Evolutionary conservation across 2,329 filamentous ascomycete species (phyloP), one percentile per base, ranked within the genome.

Genomic region (Albophoma yamanashiensis): DNA sequence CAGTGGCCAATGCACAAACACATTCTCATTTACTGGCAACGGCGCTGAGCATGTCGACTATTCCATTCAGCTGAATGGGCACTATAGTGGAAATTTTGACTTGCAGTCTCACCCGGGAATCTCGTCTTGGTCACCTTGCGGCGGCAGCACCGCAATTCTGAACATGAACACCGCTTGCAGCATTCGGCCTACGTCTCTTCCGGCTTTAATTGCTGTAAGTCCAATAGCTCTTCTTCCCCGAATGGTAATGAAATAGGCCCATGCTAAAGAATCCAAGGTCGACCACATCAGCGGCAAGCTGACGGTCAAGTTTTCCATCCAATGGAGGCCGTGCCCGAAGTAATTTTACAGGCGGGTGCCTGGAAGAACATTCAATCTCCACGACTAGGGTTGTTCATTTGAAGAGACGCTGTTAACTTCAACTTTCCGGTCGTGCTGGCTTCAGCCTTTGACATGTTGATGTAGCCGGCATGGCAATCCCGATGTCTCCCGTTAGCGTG

Each of bases 101-200:
- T 61, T 68, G 1, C 59, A 64, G 47, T 61, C 64, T 25, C 60
- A 56, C 22, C 55, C 66, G 4, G 65, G 66, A 27, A 60, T 67
- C 45, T 52, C 55, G 15, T 64, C 63, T 14, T 67, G 64, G 65
- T 69, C 67, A 22, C 65, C 62, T 0, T 69, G 67, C 62, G 64
- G 66, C 39, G 66, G 66, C 58, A 65, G 64, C 63, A 67, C 65
- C 5, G 66, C 67, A 9, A 69, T 69, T 58, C 62, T 69, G 39
- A 69, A 69, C 64, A 66, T 69, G 65, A 69, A 69, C 61, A 67
- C 67, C 8, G 65, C 67, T 40, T 68, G 65, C 63, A 62, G 61
- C 61, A 64, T 69, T 14, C 59, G 50, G 15, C 67, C 67, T 6
- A 67, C 67, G 1, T 27, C 60, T 20, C 62, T 64, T 2, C 63